phyloP scores from a whole-genome alignment of 495 filamentous ascomycete species.

The Terfezia boudieri region DNA sequence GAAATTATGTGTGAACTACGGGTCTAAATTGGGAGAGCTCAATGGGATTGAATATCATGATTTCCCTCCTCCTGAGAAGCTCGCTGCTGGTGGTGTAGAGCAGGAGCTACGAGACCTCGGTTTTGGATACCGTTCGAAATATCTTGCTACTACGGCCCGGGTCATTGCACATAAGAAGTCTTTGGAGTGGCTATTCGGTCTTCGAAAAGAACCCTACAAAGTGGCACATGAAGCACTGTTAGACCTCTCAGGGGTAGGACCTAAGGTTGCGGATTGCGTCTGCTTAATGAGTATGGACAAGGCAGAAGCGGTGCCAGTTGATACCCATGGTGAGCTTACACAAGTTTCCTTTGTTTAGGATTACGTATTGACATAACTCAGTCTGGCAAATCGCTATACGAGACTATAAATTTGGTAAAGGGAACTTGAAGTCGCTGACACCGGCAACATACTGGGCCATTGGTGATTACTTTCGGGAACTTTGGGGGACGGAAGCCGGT shows the following conservation, averaged over 20 bases:
- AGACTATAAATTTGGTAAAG: conserved; percentile 81
- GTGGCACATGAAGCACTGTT: conserved; percentile 65
- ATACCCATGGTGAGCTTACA: conserved; percentile 53
- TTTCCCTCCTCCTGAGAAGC: conserved; percentile 52
- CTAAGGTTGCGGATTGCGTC: conserved; percentile 93
- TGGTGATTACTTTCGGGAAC: conserved; percentile 64
- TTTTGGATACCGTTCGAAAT: conserved; percentile 88
- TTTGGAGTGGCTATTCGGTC: conserved; percentile 47
- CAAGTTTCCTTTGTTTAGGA: neutral
- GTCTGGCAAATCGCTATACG: conserved; percentile 96
- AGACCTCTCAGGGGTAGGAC: conserved; percentile 64
- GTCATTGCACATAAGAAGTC: conserved; percentile 45
- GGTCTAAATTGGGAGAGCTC: conserved; percentile 47
- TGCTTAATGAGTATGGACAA: conserved; percentile 95
- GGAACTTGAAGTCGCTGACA: conserved; percentile 63
- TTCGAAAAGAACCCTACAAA: conserved; percentile 48
- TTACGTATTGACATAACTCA: conserved; percentile 13
- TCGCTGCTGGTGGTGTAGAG: conserved; percentile 51
- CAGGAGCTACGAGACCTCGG: conserved; percentile 55
- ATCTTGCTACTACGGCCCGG: conserved; percentile 62
- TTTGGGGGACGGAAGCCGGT: conserved; percentile 87
- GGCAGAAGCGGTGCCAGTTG: conserved; percentile 82
- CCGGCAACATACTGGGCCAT: conserved; percentile 77
- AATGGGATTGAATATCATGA: conserved; percentile 48
- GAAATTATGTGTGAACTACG: conserved; percentile 74